Evolutionary conservation across 768 basidiomycete species (phyloP).

Genomic region (Phanerochaete carnosa): DNA sequence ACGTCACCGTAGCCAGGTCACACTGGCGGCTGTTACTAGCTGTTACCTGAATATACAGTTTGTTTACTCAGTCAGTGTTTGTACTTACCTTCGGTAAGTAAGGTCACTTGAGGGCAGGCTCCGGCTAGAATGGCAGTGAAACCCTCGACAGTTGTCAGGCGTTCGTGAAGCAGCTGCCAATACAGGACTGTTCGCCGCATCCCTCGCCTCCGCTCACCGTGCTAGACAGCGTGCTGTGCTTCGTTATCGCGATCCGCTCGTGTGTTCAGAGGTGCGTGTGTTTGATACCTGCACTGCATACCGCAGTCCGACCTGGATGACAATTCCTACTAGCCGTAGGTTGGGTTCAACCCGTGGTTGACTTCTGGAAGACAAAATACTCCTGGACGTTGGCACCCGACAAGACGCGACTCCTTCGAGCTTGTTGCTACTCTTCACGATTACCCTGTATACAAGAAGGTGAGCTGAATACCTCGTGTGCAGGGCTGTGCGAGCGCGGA

Average conservation of each 20-base stretch:
- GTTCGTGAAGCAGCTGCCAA: slow-evolving; percentile 24
- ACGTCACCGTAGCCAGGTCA: neutral
- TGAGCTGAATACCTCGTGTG: slow-evolving; percentile 7
- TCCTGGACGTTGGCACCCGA: slow-evolving; percentile 8
- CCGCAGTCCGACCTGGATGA: neutral
- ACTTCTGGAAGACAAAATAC: slow-evolving; percentile 14
- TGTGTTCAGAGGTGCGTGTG: slow-evolving; percentile 14
- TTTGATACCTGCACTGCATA: neutral
- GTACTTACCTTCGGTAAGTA: neutral
- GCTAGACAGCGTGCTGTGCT: slow-evolving; percentile 14
- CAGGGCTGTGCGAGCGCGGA: slow-evolving; percentile 3
- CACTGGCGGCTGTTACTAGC: neutral
- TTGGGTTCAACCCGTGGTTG: slow-evolving; percentile 6
- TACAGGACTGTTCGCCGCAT: slow-evolving; percentile 16
- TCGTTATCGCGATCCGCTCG: slow-evolving; percentile 5
- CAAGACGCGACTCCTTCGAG: slow-evolving; percentile 10
- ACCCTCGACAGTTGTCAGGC: slow-evolving; percentile 21
- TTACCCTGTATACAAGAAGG: slow-evolving; percentile 5
- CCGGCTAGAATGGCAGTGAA: slow-evolving; percentile 23
- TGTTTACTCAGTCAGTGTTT: neutral
- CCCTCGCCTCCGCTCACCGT: slow-evolving; percentile 17
- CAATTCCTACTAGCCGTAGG: slow-evolving; percentile 1
- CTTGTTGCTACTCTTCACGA: slow-evolving; percentile 10
- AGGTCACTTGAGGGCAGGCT: slow-evolving; percentile 12
- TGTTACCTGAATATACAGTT: too few species aligned